phyloP scores from a whole-genome alignment of 1,284 basidiomycete genomes.

The Hemileia vastatrix region DNA sequence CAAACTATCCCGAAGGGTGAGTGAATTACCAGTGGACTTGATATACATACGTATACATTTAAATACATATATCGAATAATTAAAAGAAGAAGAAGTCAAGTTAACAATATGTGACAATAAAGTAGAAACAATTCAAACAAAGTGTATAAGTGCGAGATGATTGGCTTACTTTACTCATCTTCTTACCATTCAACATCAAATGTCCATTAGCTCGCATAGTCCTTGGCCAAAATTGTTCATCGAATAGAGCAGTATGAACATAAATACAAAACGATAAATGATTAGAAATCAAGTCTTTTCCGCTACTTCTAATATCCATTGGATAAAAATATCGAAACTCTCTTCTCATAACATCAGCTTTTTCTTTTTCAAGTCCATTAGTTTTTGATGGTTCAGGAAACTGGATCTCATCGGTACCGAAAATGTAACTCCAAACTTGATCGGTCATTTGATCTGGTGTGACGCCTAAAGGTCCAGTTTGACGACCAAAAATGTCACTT shows the following conservation, averaged over 20 bases:
- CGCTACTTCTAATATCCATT: constrained; percentile 96
- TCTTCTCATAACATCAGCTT: constrained; percentile 73
- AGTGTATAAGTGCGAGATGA: too few relatives aligned
- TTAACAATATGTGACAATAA: not conserved
- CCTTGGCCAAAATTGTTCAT: constrained; percentile 83
- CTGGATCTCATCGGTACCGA: constrained; percentile 55
- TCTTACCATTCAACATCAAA: constrained; percentile 94
- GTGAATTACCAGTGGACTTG: constrained; percentile 84
- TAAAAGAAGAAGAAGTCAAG: too few relatives aligned
- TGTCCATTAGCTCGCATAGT: constrained; percentile 94
- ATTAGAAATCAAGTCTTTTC: constrained; percentile 95
- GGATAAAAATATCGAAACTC: constrained; percentile 98
- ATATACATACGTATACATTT: too few relatives aligned
- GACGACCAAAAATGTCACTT: constrained; percentile 65
- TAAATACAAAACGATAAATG: constrained; percentile 93
- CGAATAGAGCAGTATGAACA: constrained; percentile 87
- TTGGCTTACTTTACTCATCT: constrained; percentile 71
- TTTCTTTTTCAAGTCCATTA: constrained; percentile 54
- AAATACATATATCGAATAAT: too few relatives aligned
- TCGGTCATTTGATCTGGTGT: constrained; percentile 88
- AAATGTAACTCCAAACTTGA: constrained; percentile 92
- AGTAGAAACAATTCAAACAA: too few relatives aligned
- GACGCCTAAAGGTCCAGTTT: constrained; percentile 72
- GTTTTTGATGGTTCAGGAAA: constrained; percentile 55
- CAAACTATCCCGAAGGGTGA: constrained; percentile 67